Conservation (phyloP, 169 alveolate species). For the Theileria annulata region DNA sequence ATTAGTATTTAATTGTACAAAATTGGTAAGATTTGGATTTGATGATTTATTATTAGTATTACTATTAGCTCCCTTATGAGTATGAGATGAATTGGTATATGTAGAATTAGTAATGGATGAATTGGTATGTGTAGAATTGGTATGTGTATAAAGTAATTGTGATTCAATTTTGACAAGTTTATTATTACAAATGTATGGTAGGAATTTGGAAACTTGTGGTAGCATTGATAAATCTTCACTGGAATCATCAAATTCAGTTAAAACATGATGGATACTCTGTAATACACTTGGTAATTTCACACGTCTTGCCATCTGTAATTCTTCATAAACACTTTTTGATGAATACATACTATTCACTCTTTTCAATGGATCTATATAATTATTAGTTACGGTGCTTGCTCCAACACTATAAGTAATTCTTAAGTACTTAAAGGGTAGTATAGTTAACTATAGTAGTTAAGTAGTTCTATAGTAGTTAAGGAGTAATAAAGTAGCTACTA, state of each 20-base stretch:
- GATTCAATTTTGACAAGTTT: conserved; percentile 59
- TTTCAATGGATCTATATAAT: conserved; percentile 19
- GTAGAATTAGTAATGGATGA: neutral
- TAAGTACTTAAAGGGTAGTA: no score
- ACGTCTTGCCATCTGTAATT: conserved; percentile 16
- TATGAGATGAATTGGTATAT: neutral
- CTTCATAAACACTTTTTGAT: conserved; percentile 60
- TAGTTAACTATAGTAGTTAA: no score
- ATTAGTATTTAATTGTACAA: no score
- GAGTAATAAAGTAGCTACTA: no score
- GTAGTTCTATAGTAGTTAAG: no score
- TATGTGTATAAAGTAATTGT: conserved; percentile 12
- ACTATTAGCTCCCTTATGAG: neutral
- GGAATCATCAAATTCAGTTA: conserved; percentile 57
- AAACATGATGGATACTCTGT: conserved; percentile 41
- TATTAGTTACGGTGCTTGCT: neutral
- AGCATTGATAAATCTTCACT: conserved; percentile 54
- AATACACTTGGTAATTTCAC: conserved; percentile 44
- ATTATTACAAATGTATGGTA: conserved; percentile 39
- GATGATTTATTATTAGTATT: neutral
- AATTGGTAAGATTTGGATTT: no score
- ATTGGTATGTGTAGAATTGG: neutral
- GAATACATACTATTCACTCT: conserved; percentile 44
- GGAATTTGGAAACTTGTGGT: conserved; percentile 30
- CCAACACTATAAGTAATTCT: no score